Percentiles rank a stretch among this genome's conserved stretches.
Conservation (phyloP, 495 filamentous ascomycete genomes). For the Penicillium antarcticum region DNA sequence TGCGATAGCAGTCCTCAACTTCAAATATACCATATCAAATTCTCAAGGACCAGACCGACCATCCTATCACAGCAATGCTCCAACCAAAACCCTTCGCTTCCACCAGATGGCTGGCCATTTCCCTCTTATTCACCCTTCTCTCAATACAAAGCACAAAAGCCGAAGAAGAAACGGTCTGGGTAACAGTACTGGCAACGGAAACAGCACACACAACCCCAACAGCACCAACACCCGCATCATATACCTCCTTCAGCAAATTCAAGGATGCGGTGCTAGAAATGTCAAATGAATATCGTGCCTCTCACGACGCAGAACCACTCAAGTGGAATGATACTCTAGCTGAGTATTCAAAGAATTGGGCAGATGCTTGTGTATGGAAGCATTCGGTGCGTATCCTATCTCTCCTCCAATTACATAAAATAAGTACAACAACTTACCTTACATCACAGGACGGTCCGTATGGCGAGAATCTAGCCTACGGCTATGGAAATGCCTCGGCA, state of each 20-base stretch:
- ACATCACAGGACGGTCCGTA: constrained; percentile 54
- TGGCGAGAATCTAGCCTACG: constrained; percentile 77
- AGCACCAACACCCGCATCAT: constrained; percentile 38
- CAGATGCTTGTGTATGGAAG: constrained; percentile 52
- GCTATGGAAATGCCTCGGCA: constrained; percentile 56
- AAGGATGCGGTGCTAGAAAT: constrained; percentile 56
- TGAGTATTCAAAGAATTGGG: constrained; percentile 51
- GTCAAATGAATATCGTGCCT: constrained; percentile 63
- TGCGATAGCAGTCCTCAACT: background rate
- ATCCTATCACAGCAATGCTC: background rate
- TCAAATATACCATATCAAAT: background rate
- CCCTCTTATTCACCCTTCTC: background rate
- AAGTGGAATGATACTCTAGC: constrained; percentile 65
- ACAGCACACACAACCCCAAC: constrained; percentile 25
- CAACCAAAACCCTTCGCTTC: too few species aligned
- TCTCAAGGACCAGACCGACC: background rate
- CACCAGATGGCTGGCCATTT: constrained; percentile 1
- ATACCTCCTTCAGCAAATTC: constrained; percentile 49
- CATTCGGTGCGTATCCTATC: constrained; percentile 53
- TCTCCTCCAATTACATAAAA: background rate
- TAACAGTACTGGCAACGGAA: constrained; percentile 16
- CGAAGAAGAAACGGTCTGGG: constrained; percentile 3
- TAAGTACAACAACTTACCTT: constrained; percentile 2
- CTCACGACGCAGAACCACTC: constrained; percentile 60
- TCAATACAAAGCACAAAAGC: background rate